phyloP scores from a whole-genome alignment of 139 green algal species.

The Coccomyxa sp. region DNA sequence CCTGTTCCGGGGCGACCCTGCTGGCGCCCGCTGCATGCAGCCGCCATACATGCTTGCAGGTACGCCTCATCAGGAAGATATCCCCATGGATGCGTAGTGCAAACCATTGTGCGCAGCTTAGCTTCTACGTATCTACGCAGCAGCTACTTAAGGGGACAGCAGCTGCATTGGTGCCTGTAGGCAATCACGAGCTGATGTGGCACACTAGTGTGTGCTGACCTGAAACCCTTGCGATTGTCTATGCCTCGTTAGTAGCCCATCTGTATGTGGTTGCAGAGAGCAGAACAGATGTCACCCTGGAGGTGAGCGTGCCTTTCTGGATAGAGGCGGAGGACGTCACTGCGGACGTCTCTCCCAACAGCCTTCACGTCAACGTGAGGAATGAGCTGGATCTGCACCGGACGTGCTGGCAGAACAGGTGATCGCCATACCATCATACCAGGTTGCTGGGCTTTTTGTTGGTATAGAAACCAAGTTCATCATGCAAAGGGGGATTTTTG shows the following conservation, averaged over 20 bases:
- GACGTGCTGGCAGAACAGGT: conserved; percentile 54
- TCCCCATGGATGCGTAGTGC: too few species aligned
- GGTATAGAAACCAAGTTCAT: too few species aligned
- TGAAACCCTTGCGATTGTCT: background rate
- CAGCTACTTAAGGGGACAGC: too few species aligned
- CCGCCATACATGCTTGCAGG: conserved; percentile 42
- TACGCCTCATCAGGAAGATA: too few species aligned
- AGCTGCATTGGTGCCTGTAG: too few species aligned
- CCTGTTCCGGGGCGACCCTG: conserved; percentile 59
- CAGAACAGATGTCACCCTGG: conserved; percentile 50
- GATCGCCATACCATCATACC: background rate
- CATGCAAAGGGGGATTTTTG: background rate
- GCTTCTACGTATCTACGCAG: too few species aligned
- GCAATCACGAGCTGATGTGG: too few species aligned
- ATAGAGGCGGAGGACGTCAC: conserved; percentile 55
- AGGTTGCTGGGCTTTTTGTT: background rate
- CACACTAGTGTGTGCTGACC: too few species aligned
- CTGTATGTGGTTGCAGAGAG: conserved; percentile 26
- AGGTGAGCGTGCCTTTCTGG: conserved; percentile 68
- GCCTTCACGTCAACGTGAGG: conserved; percentile 34
- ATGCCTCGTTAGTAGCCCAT: background rate
- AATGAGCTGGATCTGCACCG: conserved; percentile 40
- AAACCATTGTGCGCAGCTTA: too few species aligned
- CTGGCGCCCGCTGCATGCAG: conserved; percentile 47
- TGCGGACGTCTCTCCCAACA: conserved; percentile 27